These are phyloP conservation scores for Debaryomyces prosopidis DNA, from an alignment of 805 yeast species.

Conservation along the genomic window DNA sequence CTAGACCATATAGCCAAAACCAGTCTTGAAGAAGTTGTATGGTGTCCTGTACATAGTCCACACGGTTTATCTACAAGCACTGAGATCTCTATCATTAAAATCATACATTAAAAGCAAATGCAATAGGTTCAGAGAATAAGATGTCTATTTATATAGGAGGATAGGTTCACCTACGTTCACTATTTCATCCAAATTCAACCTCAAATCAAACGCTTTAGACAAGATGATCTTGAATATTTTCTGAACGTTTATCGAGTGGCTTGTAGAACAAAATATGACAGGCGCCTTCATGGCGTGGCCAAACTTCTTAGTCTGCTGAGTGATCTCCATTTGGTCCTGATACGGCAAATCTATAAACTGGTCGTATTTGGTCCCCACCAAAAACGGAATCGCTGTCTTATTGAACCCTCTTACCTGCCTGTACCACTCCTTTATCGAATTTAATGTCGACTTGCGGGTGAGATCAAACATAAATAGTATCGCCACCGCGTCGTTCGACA, in stretches of 20 bases:
- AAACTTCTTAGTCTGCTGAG: constrained; percentile 77
- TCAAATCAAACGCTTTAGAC: constrained; percentile 86
- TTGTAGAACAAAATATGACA: constrained; percentile 84
- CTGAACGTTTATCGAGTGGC: constrained; percentile 89
- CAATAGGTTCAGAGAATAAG: background rate
- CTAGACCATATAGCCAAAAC: too few relatives aligned
- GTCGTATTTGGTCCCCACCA: constrained; percentile 94
- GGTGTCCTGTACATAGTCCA: background rate
- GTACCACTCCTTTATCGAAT: constrained; percentile 93
- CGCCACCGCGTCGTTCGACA: constrained; percentile 89
- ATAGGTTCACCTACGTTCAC: constrained; percentile 89
- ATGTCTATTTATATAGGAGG: constrained; percentile 54
- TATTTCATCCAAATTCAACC: constrained; percentile 80
- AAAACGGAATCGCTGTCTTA: constrained; percentile 84
- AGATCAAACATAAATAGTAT: constrained; percentile 85
- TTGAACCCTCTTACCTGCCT: constrained; percentile 88
- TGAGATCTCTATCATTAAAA: background rate
- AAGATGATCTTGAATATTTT: constrained; percentile 89
- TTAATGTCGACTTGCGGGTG: constrained; percentile 80
- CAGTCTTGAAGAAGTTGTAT: background rate
- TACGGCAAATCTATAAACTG: constrained; percentile 74
- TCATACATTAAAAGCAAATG: background rate
- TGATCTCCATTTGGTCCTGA: constrained; percentile 81
- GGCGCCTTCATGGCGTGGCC: constrained; percentile 89
- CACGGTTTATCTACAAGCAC: background rate